Base-by-base conservation (phyloP, 495 filamentous ascomycete species). In the Podospora tetraspora region DNA sequence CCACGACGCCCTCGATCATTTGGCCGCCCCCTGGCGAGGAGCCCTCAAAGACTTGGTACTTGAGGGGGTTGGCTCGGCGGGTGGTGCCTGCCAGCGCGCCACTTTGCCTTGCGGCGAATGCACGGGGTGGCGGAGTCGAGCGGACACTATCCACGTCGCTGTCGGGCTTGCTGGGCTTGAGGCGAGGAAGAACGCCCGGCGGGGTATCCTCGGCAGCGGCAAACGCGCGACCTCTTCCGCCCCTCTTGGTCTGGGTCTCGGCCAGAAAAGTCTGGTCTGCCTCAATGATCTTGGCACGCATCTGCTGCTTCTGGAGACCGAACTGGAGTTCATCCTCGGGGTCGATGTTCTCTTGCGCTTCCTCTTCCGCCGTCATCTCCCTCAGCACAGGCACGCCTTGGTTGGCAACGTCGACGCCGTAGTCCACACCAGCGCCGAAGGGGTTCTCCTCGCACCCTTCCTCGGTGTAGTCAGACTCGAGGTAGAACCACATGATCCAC, bases 401-500 rank as follows among this genome's bases (percentile, higher is more conserved):
- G 87, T 88, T 80, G 83, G 92, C 78, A 83, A 83, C 67, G 80
- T 91, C 77, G 11, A 82, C 66, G 77, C 88, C 76, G 74, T 89
- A 78, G 80, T 88, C 78, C 74, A 89, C 79, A 22, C 95, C 95
- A 1, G 87, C 77, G 3, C 96, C 95, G 73, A 96, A 99, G 0
- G 95, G 95, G 77, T 98, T 99, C 66, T 90, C 88, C 57, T 89
- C 80, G 56, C 92, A 92, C 64, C 89, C 91, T 69, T 97, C 90
- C 61, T 86, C 83, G 5, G 89, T 89, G 74, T 97, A 97, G 75
- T 98, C 91, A 63, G 94, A 94, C 79, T 99, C 96, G n/a, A 98
- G 83, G 77, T 99, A 98, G 83, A 92, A 96, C 95, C 95, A 99
- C 89, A 99, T 97, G 68, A 99, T 78, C 95, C 95, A 99, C 19